Percentiles rank a stretch among this genome's conserved stretches.
Conservation (phyloP, 768 basidiomycete species). For the Suillus subaureus region DNA sequence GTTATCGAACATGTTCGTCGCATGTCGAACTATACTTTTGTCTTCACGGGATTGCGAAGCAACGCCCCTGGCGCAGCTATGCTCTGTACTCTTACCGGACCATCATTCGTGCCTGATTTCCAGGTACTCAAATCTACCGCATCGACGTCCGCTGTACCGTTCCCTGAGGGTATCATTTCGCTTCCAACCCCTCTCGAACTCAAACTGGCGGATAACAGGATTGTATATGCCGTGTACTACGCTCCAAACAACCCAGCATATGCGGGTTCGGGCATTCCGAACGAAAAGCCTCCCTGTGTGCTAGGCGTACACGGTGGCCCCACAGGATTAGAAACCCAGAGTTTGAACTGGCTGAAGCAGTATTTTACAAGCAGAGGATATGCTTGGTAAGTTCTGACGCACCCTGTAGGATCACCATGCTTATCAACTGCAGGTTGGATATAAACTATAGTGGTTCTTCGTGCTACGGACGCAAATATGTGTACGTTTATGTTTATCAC, state of each 20-base stretch:
- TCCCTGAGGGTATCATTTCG: slow-evolving; percentile 39
- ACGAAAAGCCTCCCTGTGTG: slow-evolving; percentile 70
- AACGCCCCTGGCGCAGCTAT: slow-evolving; percentile 36
- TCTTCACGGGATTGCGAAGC: slow-evolving; percentile 36
- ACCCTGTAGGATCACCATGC: not conserved
- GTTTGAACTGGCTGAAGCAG: slow-evolving; percentile 54
- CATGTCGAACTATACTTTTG: slow-evolving; percentile 25
- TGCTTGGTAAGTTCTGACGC: slow-evolving; percentile 47
- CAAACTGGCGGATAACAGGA: slow-evolving; percentile 30
- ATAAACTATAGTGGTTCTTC: slow-evolving; percentile 80
- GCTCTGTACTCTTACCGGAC: slow-evolving; percentile 27
- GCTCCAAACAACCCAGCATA: slow-evolving; percentile 68
- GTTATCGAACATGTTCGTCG: slow-evolving; percentile 26
- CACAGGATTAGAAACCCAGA: slow-evolving; percentile 49
- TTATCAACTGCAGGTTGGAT: slow-evolving; percentile 40
- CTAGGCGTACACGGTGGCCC: slow-evolving; percentile 75
- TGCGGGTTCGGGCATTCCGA: slow-evolving; percentile 40
- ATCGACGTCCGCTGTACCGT: slow-evolving; percentile 9
- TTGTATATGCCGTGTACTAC: slow-evolving; percentile 66
- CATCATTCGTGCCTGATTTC: slow-evolving; percentile 26
- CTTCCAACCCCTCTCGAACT: slow-evolving; percentile 51
- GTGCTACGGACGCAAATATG: slow-evolving; percentile 72
- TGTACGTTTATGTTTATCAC: slow-evolving; percentile 30
- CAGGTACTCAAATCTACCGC: slow-evolving; percentile 28
- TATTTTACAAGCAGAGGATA: slow-evolving; percentile 74